These are phyloP conservation scores for Talinum fruticosum DNA, from an alignment of 148 eudicot species.

Conservation along the genomic window DNA sequence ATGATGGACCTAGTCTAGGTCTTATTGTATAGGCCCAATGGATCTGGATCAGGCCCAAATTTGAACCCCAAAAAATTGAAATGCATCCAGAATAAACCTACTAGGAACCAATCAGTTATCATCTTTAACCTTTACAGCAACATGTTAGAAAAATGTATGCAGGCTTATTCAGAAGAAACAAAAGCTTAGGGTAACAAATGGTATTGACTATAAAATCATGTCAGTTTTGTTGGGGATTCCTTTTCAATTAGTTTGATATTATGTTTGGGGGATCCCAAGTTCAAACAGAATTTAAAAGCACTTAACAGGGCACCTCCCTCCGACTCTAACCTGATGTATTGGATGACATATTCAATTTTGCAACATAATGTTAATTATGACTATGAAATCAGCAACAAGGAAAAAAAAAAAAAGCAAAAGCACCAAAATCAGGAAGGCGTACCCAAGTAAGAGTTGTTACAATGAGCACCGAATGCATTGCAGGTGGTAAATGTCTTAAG, in stretches of 20 bases:
- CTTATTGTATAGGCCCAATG: too few relatives aligned
- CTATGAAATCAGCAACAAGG: neutral
- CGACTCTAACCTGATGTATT: too few relatives aligned
- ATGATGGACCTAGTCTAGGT: neutral
- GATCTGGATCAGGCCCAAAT: neutral
- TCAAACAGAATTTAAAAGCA: neutral
- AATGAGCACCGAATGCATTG: constrained; percentile 83
- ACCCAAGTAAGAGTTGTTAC: constrained; percentile 97
- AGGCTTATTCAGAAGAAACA: neutral
- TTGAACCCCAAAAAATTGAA: neutral
- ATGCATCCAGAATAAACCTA: neutral
- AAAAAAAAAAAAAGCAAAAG: neutral
- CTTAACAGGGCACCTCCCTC: too few relatives aligned
- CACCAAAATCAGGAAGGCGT: constrained; percentile 18
- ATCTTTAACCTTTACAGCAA: neutral
- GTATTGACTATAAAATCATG: neutral
- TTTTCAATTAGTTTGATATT: neutral
- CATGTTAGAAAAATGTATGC: neutral
- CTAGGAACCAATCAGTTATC: neutral
- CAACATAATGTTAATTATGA: neutral
- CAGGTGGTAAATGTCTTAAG: constrained; percentile 84
- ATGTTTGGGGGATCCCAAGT: neutral
- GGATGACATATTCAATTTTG: neutral
- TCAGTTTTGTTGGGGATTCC: neutral
- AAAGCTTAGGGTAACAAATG: neutral